These are phyloP conservation scores for Oryza meyeriana DNA, from an alignment of 176 grass and related monocot species.

Conservation along the genomic window DNA sequence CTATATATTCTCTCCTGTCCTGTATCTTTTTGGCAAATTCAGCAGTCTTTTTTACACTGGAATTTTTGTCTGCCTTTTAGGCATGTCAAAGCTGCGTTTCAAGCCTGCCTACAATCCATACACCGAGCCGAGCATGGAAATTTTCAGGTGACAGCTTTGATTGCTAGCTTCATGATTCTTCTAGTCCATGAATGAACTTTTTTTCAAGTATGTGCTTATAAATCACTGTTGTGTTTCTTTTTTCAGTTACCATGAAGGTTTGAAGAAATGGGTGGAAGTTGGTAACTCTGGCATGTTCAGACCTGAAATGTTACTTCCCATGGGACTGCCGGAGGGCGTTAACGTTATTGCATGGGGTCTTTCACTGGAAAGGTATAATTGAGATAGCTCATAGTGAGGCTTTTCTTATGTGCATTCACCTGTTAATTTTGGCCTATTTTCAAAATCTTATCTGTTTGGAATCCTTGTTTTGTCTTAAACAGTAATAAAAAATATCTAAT, in stretches of 20 bases:
- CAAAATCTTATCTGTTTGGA: not conserved
- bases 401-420: constrained; percentile 5
- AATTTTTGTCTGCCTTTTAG: constrained; percentile 42
- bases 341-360: constrained; percentile 99
- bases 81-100: constrained; percentile 90
- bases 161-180: constrained; percentile 3
- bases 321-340: constrained; percentile 90
- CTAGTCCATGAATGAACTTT: not conserved
- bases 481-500: not conserved
- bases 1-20: not conserved
- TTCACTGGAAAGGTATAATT: constrained; percentile 86
- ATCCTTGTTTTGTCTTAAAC: not conserved
- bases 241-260: constrained; percentile 86
- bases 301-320: constrained; percentile 96
- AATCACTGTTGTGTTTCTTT: constrained; percentile 7
- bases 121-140: constrained; percentile 97
- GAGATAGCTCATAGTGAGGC: not conserved
- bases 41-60: not conserved
- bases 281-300: constrained; percentile 99
- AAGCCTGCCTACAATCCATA: constrained; percentile 99
- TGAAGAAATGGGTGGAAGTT: constrained; percentile 96
- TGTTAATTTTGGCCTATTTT: not conserved
- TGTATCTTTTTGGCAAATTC: constrained; percentile 1
- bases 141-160: constrained; percentile 62
- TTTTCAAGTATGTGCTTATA: not conserved